phyloP scores from a whole-genome alignment of 345 rosid genomes.

The Boechera stricta region DNA sequence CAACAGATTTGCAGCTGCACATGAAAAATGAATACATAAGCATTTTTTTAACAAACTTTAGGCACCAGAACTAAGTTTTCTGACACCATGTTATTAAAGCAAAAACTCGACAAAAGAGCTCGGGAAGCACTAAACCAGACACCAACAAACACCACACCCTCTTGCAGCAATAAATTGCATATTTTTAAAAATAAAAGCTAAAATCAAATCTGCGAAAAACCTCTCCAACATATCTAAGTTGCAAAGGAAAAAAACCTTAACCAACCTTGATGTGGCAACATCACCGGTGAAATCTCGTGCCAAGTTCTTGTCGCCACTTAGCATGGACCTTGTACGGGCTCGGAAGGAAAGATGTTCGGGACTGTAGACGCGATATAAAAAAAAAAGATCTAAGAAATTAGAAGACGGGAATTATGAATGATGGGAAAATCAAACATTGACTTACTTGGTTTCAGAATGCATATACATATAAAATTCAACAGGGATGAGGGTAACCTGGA shows the following conservation, averaged over 20 bases:
- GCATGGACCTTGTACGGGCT: constrained; percentile 75
- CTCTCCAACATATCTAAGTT: constrained; percentile 9
- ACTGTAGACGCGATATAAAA: constrained; percentile 54
- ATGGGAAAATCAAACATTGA: constrained; percentile 15
- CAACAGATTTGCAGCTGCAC: constrained; percentile 75
- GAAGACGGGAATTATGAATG: constrained; percentile 10
- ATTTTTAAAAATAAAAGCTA: neutral
- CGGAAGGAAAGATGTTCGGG: constrained; percentile 91
- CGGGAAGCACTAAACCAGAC: constrained; percentile 34
- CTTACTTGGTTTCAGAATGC: constrained; percentile 27
- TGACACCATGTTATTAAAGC: constrained; percentile 8
- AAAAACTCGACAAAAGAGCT: constrained; percentile 23
- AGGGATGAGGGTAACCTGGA: constrained; percentile 71
- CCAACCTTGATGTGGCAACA: constrained; percentile 74
- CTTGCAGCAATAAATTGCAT: constrained; percentile 14
- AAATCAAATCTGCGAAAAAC: constrained; percentile 19
- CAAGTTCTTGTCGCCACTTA: constrained; percentile 75
- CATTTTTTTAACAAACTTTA: constrained; percentile 26
- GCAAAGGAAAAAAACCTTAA: neutral
- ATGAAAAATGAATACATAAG: constrained; percentile 30
- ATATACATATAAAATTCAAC: constrained; percentile 28
- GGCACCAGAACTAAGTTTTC: constrained; percentile 21
- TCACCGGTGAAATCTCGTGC: constrained; percentile 67
- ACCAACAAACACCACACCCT: constrained; percentile 26
- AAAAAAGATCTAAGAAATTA: constrained; percentile 1